A percentile compares a stretch with the other conserved stretches of the same genome.
These are phyloP conservation scores for Lathyrus aphaca DNA, from an alignment of 306 rosid species.

Conservation along the genomic window DNA sequence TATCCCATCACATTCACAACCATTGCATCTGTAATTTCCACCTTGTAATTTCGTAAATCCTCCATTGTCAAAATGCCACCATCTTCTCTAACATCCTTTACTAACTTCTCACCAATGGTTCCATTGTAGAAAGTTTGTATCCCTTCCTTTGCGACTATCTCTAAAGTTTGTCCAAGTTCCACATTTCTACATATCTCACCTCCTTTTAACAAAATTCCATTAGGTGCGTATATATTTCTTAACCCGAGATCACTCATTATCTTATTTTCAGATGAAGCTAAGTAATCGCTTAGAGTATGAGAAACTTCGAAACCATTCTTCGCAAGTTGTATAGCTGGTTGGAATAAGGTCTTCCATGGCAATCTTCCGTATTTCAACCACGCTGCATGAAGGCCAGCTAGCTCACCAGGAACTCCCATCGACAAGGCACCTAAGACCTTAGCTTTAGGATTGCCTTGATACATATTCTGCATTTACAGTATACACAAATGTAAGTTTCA, in stretches of 20 bases:
- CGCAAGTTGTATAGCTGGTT: constrained; percentile 83
- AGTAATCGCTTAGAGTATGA: constrained; percentile 47
- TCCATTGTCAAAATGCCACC: constrained; percentile 93
- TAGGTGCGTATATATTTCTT: constrained; percentile 64
- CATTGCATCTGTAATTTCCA: constrained; percentile 63
- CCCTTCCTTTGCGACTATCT: constrained; percentile 71
- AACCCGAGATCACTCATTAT: constrained; percentile 76
- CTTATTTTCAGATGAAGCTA: constrained; percentile 11
- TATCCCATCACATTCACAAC: constrained; percentile 66
- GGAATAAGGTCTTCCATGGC: constrained; percentile 69
- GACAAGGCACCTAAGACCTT: constrained; percentile 67
- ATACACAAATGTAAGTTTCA: constrained; percentile 33
- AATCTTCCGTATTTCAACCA: constrained; percentile 82
- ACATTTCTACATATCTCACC: constrained; percentile 74
- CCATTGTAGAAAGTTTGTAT: constrained; percentile 84
- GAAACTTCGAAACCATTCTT: constrained; percentile 69
- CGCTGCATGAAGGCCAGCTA: constrained; percentile 89
- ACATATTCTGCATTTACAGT: constrained; percentile 70
- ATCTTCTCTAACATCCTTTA: constrained; percentile 71
- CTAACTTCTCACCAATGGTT: constrained; percentile 69
- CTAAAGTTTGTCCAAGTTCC: constrained; percentile 69
- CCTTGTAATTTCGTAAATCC: constrained; percentile 75
- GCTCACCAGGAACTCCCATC: constrained; percentile 87
- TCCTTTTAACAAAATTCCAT: constrained; percentile 60
- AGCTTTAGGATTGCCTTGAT: constrained; percentile 55